phyloP scores from a whole-genome alignment of 2,329 filamentous ascomycete species.

The Cercospora zeae-maydis region DNA sequence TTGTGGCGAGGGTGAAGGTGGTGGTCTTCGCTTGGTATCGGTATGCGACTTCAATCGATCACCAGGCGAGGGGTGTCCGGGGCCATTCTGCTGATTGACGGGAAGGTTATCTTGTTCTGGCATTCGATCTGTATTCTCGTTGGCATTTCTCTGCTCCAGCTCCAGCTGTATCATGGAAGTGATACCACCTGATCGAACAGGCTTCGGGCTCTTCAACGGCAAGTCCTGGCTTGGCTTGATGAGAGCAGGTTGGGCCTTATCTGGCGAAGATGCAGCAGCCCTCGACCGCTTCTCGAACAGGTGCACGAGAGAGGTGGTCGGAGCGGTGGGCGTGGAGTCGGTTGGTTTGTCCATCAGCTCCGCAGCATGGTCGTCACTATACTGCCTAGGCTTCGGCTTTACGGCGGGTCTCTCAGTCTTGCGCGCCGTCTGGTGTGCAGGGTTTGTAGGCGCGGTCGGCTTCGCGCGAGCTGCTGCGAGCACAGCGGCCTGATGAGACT shows the following conservation, averaged over 20 bases:
- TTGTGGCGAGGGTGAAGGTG: constrained; percentile 20
- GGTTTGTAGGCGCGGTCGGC: constrained; percentile 12
- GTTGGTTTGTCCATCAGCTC: constrained; percentile 22
- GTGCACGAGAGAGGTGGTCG: constrained; percentile 63
- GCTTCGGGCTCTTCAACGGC: constrained; percentile 43
- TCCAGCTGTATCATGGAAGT: constrained; percentile 35
- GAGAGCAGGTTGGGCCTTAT: constrained; percentile 22
- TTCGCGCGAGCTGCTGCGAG: constrained; percentile 29
- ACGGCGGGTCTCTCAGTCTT: constrained; percentile 23
- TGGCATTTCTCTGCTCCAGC: constrained; percentile 20
- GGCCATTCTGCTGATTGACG: background rate
- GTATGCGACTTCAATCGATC: constrained; percentile 14
- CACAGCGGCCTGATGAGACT: constrained; percentile 31
- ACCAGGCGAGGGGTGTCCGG: constrained; percentile 16
- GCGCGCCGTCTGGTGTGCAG: background rate
- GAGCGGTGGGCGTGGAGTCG: constrained; percentile 36
- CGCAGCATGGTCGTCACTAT: constrained; percentile 24
- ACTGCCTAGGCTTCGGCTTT: constrained; percentile 32
- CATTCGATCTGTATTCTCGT: background rate
- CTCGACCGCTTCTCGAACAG: constrained; percentile 59
- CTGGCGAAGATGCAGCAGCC: constrained; percentile 18
- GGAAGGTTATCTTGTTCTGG: constrained; percentile 1
- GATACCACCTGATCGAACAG: constrained; percentile 32
- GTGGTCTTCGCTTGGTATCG: constrained; percentile 16
- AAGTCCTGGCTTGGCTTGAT: constrained; percentile 32